Percentiles rank a stretch among this genome's conserved stretches.
These are phyloP conservation scores for Dothiorella sarmentorum DNA, from an alignment of 2,329 filamentous ascomycete species.

Conservation along the genomic window DNA sequence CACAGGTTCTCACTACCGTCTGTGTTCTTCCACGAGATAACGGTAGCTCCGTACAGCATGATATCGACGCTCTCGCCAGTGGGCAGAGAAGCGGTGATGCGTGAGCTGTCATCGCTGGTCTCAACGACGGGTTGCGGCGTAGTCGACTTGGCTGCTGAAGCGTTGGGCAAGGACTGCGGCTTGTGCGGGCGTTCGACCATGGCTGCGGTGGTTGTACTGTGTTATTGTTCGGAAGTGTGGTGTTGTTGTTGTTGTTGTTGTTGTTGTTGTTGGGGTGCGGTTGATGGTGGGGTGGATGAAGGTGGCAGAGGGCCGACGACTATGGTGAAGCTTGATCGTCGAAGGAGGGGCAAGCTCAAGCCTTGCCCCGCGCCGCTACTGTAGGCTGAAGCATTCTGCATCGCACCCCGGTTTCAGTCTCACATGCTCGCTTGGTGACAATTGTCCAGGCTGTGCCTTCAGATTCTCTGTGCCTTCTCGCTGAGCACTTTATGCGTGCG, in stretches of 20 bases:
- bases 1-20: slow-evolving; percentile 79
- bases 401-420: slow-evolving; percentile 14
- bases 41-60: slow-evolving; percentile 86
- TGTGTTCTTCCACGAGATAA: slow-evolving; percentile 81
- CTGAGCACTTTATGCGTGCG: neutral
- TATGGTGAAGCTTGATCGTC: slow-evolving; percentile 8
- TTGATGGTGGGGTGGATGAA: slow-evolving; percentile 8
- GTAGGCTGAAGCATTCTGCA: slow-evolving; percentile 11
- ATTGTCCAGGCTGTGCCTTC: neutral
- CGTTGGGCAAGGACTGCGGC: slow-evolving; percentile 57
- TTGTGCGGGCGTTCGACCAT: slow-evolving; percentile 87
- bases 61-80: slow-evolving; percentile 84
- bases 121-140: slow-evolving; percentile 75
- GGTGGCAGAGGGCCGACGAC: too few relatives aligned
- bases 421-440: slow-evolving; percentile 2
- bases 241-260: neutral
- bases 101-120: slow-evolving; percentile 66
- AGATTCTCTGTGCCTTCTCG: neutral
- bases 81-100: slow-evolving; percentile 75
- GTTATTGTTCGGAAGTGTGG: neutral
- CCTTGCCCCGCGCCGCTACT: slow-evolving; percentile 4
- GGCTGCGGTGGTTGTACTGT: neutral
- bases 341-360: slow-evolving; percentile 12
- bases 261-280: neutral
- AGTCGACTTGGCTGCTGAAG: slow-evolving; percentile 54